phyloP scores from a whole-genome alignment of 768 basidiomycete genomes.

The Trametes meyenii region DNA sequence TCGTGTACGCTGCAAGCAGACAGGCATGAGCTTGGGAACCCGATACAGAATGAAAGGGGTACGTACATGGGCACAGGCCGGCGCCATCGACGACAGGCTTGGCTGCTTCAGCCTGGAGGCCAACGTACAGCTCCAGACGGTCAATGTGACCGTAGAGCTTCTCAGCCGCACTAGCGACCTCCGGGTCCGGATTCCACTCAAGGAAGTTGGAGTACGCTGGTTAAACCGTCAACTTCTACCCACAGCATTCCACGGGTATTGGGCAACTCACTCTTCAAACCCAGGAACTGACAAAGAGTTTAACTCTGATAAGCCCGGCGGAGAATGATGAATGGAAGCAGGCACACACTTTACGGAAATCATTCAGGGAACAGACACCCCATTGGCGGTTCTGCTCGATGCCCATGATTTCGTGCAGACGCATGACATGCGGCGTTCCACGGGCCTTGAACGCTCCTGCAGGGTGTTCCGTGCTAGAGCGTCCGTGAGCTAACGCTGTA shows the following conservation, averaged over 20 bases:
- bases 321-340: not conserved
- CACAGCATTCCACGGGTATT: not conserved
- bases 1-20: constrained; percentile 64
- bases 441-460: constrained; percentile 78
- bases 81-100: constrained; percentile 79
- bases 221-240: not conserved
- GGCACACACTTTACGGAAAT: constrained; percentile 66
- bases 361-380: constrained; percentile 85
- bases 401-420: constrained; percentile 81
- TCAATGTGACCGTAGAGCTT: constrained; percentile 78
- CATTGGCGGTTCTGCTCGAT: constrained; percentile 75
- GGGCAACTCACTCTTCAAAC: constrained; percentile 62
- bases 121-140: constrained; percentile 78
- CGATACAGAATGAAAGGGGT: not conserved
- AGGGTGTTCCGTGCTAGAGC: constrained; percentile 63
- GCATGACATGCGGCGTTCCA: constrained; percentile 71
- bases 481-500: not conserved
- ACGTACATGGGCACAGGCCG: constrained; percentile 78
- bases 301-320: too few species aligned
- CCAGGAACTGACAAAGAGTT: constrained; percentile 56
- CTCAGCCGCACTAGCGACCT: constrained; percentile 72
- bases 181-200: constrained; percentile 80
- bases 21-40: not conserved
- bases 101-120: constrained; percentile 76
- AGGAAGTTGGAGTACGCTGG: constrained; percentile 68